These are phyloP conservation scores for Populus ilicifolia DNA, from an alignment of 345 rosid species.

Conservation along the genomic window DNA sequence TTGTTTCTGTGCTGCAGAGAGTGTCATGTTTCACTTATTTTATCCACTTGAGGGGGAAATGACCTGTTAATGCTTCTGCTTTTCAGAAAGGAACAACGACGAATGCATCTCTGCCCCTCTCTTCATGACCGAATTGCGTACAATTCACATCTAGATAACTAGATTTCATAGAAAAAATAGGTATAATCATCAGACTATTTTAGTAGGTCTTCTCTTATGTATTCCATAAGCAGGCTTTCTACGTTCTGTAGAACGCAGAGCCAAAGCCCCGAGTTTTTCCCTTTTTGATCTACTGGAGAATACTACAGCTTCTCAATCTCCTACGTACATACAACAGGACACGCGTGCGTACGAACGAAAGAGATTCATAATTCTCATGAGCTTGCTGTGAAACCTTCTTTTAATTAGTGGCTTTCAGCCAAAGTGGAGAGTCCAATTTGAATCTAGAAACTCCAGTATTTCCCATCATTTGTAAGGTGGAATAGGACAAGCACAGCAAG, in stretches of 20 bases:
- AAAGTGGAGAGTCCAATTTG: slow-evolving; percentile 26
- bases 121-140: neutral
- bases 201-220: neutral
- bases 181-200: neutral
- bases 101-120: neutral
- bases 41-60: neutral
- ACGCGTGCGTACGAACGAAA: neutral
- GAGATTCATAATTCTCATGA: neutral
- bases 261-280: neutral
- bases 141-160: neutral
- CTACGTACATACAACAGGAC: neutral
- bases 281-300: neutral
- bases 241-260: neutral
- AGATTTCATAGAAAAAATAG: neutral
- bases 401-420: neutral
- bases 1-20: neutral
- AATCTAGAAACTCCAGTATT: neutral
- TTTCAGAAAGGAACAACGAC: neutral
- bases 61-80: neutral
- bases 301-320: neutral
- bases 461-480: neutral
- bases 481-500: neutral
- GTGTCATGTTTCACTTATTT: neutral
- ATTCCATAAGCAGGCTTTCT: neutral
- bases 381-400: neutral